Percentiles rank a stretch among this genome's conserved stretches.
Conservation (phyloP, 2,329 filamentous ascomycete species). For the Fragosphaeria purpurea region DNA sequence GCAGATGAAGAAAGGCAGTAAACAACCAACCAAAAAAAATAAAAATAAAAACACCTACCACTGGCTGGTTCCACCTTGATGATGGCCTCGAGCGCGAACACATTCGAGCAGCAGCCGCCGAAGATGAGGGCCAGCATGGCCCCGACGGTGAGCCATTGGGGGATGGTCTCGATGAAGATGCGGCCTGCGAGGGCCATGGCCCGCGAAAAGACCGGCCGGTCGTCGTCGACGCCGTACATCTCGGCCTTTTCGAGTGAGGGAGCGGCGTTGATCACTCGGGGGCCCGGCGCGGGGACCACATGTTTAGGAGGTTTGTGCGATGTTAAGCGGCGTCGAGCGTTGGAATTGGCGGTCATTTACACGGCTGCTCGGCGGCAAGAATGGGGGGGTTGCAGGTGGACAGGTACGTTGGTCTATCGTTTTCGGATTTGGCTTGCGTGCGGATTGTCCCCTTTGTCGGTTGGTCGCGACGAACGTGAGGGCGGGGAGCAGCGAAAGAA, state of each 20-base stretch:
- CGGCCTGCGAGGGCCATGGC: slow-evolving; percentile 40
- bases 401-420: too few relatives aligned
- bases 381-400: not conserved
- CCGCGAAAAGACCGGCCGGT: slow-evolving; percentile 38
- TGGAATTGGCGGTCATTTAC: slow-evolving; percentile 30
- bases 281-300: slow-evolving; percentile 23
- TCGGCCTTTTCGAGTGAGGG: slow-evolving; percentile 45
- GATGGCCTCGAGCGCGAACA: slow-evolving; percentile 93
- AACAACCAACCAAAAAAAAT: not conserved
- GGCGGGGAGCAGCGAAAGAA: not conserved
- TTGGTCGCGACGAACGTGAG: too few relatives aligned
- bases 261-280: slow-evolving; percentile 45
- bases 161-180: slow-evolving; percentile 48
- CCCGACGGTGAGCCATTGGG: slow-evolving; percentile 52
- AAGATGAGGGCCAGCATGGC: slow-evolving; percentile 80
- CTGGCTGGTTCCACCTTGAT: slow-evolving; percentile 84
- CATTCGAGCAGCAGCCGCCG: slow-evolving; percentile 59
- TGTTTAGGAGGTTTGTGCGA: slow-evolving; percentile 34
- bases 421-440: too few relatives aligned
- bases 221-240: slow-evolving; percentile 45
- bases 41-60: slow-evolving; percentile 38
- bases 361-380: slow-evolving; percentile 12
- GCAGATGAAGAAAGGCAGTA: too few relatives aligned
- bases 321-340: slow-evolving; percentile 33
- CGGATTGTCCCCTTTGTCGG: too few relatives aligned